phyloP scores from a whole-genome alignment of 352 stramenopile species.

The Phytophthora macrochlamydospora region DNA sequence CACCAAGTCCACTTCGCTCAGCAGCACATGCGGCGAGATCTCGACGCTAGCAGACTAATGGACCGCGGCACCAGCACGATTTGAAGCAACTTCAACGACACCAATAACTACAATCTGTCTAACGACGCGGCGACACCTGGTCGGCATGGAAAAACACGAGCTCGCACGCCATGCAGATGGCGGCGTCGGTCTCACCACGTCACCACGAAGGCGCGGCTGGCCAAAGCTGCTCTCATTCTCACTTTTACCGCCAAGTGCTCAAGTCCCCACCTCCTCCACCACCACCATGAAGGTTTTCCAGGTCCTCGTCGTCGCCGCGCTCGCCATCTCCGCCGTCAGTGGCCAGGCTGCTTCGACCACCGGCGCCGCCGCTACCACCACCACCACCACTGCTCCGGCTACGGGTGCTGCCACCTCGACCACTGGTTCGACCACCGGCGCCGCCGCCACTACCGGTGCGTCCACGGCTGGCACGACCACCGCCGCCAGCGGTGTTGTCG shows the following conservation, averaged over 20 bases:
- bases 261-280: conserved; percentile 17
- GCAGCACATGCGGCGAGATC: not conserved
- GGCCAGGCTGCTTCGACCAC: conserved; percentile 14
- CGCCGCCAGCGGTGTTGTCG: not conserved
- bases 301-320: conserved; percentile 26
- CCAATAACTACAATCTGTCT: conserved; percentile 4
- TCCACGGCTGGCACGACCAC: conserved; percentile 5
- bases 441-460: conserved; percentile 12
- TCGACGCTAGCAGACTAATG: not conserved
- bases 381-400: not conserved
- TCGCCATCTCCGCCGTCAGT: conserved; percentile 27
- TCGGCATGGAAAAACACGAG: not conserved
- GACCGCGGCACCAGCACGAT: not conserved
- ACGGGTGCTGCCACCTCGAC: conserved; percentile 19
- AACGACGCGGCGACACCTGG: conserved; percentile 22
- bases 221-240: conserved; percentile 14
- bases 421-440: conserved; percentile 13
- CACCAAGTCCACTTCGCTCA: not conserved
- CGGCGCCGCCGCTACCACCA: not conserved
- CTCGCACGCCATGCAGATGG: conserved; percentile 16
- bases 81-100: conserved; percentile 14
- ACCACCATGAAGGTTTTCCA: conserved; percentile 35
- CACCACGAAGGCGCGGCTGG: conserved; percentile 3
- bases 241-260: conserved; percentile 17
- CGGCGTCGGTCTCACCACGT: conserved; percentile 23